Conservation (phyloP, 192 early-diverging fungal genomes). For the Anaeromyces robustus region DNA sequence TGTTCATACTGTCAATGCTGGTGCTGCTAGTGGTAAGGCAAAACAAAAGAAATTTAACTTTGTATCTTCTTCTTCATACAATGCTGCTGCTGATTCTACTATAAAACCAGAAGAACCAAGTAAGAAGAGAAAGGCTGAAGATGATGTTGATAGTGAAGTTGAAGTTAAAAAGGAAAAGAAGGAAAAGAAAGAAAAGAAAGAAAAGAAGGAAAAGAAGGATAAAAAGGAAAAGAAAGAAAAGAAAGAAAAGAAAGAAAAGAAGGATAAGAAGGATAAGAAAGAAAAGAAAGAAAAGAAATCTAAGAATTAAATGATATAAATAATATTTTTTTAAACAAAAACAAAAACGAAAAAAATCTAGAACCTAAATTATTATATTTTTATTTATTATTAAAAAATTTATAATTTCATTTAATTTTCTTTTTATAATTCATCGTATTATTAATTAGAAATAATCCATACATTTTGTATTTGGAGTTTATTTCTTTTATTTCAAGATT, state of each 20-base stretch:
- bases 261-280: not conserved
- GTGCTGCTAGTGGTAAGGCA: constrained; percentile 53
- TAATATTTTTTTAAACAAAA: no score
- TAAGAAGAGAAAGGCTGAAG: not conserved
- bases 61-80: constrained; percentile 21
- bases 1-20: constrained; percentile 20
- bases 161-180: not conserved
- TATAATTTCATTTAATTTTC: no score
- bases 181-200: not conserved
- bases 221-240: not conserved
- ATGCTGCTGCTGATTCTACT: constrained; percentile 23
- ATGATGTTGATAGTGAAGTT: not conserved
- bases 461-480: no score
- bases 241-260: not conserved
- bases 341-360: no score
- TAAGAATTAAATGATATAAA: no score
- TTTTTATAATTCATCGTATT: no score
- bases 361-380: no score
- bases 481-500: no score
- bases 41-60: constrained; percentile 48
- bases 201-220: not conserved
- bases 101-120: constrained; percentile 2
- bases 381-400: no score
- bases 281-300: no score
- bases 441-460: no score